Conservation (phyloP, 1,284 basidiomycete species). For the Amylostereum chailletii region DNA sequence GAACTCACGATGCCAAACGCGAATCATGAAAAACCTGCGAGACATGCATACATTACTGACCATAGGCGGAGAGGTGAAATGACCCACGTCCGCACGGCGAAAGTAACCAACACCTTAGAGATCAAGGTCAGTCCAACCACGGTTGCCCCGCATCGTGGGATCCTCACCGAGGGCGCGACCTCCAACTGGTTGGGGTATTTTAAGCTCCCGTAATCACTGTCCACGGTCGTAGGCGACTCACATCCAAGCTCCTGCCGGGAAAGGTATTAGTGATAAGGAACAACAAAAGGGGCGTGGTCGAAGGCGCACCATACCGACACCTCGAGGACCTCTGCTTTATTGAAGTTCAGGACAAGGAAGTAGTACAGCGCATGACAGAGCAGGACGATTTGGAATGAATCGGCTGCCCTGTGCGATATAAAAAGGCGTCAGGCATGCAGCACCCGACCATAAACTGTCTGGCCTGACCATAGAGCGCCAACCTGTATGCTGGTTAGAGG, state of each 20-base stretch:
- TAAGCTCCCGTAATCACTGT: too few relatives aligned
- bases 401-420: not conserved
- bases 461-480: not conserved
- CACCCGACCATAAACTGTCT: too few relatives aligned
- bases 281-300: too few relatives aligned
- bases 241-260: slow-evolving; percentile 5
- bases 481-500: not conserved
- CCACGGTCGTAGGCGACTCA: not conserved
- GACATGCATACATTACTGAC: not conserved
- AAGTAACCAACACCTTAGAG: slow-evolving; percentile 5
- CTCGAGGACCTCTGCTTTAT: not conserved
- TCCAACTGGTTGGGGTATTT: slow-evolving; percentile 1
- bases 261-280: too few relatives aligned
- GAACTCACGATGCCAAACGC: slow-evolving; percentile 8
- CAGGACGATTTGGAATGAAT: slow-evolving; percentile 6
- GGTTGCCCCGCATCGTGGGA: too few relatives aligned
- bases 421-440: too few relatives aligned
- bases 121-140: not conserved
- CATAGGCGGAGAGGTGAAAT: too few relatives aligned
- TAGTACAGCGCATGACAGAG: slow-evolving; percentile 5
- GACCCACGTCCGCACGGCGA: slow-evolving; percentile 6
- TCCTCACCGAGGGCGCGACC: slow-evolving; percentile 4
- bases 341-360: slow-evolving; percentile 4
- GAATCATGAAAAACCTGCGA: slow-evolving; percentile 7
- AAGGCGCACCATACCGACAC: slow-evolving; percentile 4